Base-by-base conservation (phyloP, 208 protist species). In the Leishmania amazonensis region DNA sequence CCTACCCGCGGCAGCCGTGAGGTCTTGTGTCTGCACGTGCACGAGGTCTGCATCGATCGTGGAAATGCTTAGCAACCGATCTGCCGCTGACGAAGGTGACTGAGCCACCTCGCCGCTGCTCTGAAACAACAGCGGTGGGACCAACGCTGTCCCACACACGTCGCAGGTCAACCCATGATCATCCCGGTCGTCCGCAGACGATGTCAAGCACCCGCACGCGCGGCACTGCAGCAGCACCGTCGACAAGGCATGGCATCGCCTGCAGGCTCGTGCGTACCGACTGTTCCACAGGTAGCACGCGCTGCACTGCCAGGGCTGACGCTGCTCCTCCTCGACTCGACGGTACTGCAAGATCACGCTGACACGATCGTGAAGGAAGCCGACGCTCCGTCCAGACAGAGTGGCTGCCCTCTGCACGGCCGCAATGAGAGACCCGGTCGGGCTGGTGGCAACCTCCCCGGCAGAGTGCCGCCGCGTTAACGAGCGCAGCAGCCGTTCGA, bases 271-370 rank as follows among this genome's bases (percentile, higher is more conserved):
- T 15, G 88, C 68, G 54, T 81, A 79, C 28, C 84, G 89, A 49
- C 80, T 81, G 75, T 95, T 96, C 93, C 93, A 96, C 21, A 87
- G 76, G 45, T 80, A 62, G 74, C 93, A 96, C 38, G 87, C 67
- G 13, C 71, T 75, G 78, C 93, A 96, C 71, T 85, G 82, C 93
- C 93, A 96, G 47, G 93, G 91, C 64, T 81, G 72, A 45, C 83
- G 83, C 40, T 88, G 85, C 42, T 78, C 51, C 49, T 81, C 84
- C 45, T 54, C 84, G 31, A 35, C 74, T 1, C n/a, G 68, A 42
- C 76, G 81, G 54, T 21, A 31, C 76, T 77, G 58, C 38, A 47
- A 31, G 35, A 58, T 57, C 35, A 54, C 49, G n/a, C 38, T 45
- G 71, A 65, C 28, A 15, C 70, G 79, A 71, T 64, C 64, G 13